A percentile compares a stretch with the other conserved stretches of the same genome.
Evolutionary conservation across 2,329 filamentous ascomycete species (phyloP).

Genomic region (Chalaropsis ovoidea): DNA sequence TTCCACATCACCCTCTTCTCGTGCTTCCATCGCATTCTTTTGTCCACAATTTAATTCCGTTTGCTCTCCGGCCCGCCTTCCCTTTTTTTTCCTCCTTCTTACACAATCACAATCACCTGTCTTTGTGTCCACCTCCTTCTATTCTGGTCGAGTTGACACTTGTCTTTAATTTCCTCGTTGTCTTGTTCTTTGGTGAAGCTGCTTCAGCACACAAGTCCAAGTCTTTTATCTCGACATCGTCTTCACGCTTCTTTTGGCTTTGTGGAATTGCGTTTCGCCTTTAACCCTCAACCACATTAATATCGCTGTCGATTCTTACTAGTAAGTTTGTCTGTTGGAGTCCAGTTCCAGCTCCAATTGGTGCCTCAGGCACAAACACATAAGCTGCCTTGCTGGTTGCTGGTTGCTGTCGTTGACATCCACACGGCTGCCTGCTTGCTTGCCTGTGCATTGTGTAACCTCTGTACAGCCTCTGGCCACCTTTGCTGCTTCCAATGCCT

Average conservation of each 20-base stretch:
- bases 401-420: background rate
- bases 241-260: constrained; percentile 1
- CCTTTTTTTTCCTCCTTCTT: constrained; percentile 11
- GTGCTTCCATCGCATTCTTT: constrained; percentile 16
- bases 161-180: constrained; percentile 6
- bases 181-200: constrained; percentile 6
- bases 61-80: constrained; percentile 5
- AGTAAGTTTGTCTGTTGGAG: constrained; percentile 4
- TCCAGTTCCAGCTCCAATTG: background rate
- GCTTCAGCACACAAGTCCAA: constrained; percentile 6
- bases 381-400: background rate
- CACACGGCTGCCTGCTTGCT: background rate
- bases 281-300: background rate
- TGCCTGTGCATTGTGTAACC: background rate
- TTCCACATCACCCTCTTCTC: constrained; percentile 27
- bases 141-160: constrained; percentile 17
- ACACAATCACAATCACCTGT: background rate
- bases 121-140: constrained; percentile 15
- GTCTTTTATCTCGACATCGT: constrained; percentile 3
- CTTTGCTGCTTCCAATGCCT: background rate
- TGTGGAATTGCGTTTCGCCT: constrained; percentile 7
- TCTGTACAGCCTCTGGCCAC: no score
- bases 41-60: constrained; percentile 16
- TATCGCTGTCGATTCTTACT: constrained; percentile 13
- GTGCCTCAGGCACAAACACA: constrained; percentile 8